These are phyloP conservation scores for Mycotypha africana DNA, from an alignment of 371 early-diverging fungal species.

Conservation along the genomic window DNA sequence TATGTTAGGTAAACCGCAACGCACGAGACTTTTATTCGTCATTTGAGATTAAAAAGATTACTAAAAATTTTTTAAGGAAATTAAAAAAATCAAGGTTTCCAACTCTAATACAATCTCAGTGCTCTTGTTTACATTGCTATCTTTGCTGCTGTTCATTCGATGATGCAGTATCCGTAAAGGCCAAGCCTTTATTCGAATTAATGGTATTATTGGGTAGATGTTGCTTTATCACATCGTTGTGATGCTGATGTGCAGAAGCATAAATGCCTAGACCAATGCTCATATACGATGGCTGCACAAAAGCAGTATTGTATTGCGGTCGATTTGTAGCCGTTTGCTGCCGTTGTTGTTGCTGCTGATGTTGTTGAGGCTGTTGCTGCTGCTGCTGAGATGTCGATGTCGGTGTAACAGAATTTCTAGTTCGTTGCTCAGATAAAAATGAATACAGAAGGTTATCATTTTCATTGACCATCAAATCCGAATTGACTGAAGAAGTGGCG, in stretches of 20 bases:
- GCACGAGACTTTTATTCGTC: too few species aligned
- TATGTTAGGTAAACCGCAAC: too few species aligned
- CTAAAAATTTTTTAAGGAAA: not conserved
- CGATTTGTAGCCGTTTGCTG: too few species aligned
- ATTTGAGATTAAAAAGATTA: too few species aligned
- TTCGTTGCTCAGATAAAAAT: slow-evolving; percentile 1
- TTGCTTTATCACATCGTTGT: slow-evolving; percentile 43
- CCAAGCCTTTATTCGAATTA: not conserved
- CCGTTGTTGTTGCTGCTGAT: too few species aligned
- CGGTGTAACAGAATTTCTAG: not conserved
- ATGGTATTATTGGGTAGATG: slow-evolving; percentile 25
- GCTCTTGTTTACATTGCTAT: too few species aligned
- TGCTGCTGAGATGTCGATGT: slow-evolving; percentile 6
- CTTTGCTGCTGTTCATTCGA: too few species aligned
- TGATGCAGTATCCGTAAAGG: not conserved
- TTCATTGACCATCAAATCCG: not conserved
- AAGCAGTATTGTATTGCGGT: too few species aligned
- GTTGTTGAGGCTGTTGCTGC: not conserved
- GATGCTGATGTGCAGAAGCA: slow-evolving; percentile 51
- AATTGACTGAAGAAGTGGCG: not conserved
- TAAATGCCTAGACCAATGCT: slow-evolving; percentile 46
- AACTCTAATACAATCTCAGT: too few species aligned
- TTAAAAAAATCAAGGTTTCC: too few species aligned
- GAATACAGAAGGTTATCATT: slow-evolving; percentile 12
- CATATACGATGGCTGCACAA: slow-evolving; percentile 15